Evolutionary conservation across 371 early-diverging fungal genomes (phyloP).

Genomic region (Encephalitozoon cuniculi): DNA sequence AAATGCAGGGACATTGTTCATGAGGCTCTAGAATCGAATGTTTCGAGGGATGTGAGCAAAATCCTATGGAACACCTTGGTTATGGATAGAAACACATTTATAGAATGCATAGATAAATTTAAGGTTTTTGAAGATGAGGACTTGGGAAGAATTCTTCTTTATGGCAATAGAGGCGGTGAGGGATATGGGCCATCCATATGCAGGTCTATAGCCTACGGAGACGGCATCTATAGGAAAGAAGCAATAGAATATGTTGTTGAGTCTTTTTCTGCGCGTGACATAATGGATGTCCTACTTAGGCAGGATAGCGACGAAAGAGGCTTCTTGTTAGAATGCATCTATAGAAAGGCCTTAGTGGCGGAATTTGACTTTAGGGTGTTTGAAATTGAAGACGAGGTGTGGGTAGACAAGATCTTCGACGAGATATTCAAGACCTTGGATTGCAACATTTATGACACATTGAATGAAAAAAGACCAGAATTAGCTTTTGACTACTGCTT

Average conservation of each 20-base stretch:
- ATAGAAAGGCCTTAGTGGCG: background rate
- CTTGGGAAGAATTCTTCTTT: constrained; percentile 1
- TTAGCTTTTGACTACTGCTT: constrained; percentile 20
- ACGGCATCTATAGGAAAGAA: background rate
- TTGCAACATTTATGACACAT: background rate
- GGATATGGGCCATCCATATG: background rate
- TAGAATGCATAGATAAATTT: constrained; percentile 1
- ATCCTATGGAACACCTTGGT: background rate
- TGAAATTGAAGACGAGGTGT: background rate
- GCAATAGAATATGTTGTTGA: background rate
- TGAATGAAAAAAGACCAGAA: background rate
- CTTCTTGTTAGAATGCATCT: background rate
- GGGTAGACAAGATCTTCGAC: background rate
- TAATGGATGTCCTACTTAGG: background rate
- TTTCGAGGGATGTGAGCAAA: background rate
- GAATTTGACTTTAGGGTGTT: constrained; percentile 16
- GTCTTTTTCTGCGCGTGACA: background rate
- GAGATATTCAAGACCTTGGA: background rate
- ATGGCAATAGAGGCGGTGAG: background rate
- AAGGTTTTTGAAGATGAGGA: background rate
- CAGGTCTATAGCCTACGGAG: background rate
- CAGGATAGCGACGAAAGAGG: constrained; percentile 4
- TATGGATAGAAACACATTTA: background rate
- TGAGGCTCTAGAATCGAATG: background rate
- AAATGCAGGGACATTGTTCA: background rate